Conservation (phyloP, 306 rosid species). For the Sicyos baderoa region DNA sequence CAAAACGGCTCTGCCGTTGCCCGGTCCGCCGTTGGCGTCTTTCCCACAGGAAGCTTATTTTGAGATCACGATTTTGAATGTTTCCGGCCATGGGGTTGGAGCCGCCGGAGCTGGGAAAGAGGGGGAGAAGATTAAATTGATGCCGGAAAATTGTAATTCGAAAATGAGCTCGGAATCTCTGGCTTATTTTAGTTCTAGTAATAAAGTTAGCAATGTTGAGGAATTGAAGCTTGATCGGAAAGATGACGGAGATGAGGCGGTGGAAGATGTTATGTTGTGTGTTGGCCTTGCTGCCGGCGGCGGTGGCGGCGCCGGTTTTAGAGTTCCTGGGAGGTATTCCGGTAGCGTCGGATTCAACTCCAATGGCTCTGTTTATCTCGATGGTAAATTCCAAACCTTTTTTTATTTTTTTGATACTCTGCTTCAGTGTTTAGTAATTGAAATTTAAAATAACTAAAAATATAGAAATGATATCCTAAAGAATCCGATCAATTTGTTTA, state of each 20-base stretch:
- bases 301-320: constrained; percentile 38
- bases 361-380: constrained; percentile 77
- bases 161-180: constrained; percentile 54
- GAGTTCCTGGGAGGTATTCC: constrained; percentile 66
- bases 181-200: constrained; percentile 39
- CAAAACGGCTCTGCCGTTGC: constrained; percentile 64
- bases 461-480: no score
- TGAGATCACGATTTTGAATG: constrained; percentile 58
- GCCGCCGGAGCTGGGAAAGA: constrained; percentile 37
- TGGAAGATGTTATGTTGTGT: constrained; percentile 44
- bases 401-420: not conserved
- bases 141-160: constrained; percentile 34
- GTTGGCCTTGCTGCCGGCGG: constrained; percentile 57
- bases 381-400: constrained; percentile 43
- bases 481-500: constrained; percentile 3
- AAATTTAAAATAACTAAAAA: no score
- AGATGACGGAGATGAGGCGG: constrained; percentile 30
- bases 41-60: constrained; percentile 95
- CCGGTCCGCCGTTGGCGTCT: constrained; percentile 69
- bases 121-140: constrained; percentile 62
- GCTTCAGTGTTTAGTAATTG: not conserved
- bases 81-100: constrained; percentile 29
- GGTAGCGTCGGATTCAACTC: constrained; percentile 94
- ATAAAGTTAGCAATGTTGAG: constrained; percentile 39
- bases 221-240: constrained; percentile 42